Base-by-base conservation (phyloP, 2,329 filamentous ascomycete genomes). In the Parascedosporium putredinis region DNA sequence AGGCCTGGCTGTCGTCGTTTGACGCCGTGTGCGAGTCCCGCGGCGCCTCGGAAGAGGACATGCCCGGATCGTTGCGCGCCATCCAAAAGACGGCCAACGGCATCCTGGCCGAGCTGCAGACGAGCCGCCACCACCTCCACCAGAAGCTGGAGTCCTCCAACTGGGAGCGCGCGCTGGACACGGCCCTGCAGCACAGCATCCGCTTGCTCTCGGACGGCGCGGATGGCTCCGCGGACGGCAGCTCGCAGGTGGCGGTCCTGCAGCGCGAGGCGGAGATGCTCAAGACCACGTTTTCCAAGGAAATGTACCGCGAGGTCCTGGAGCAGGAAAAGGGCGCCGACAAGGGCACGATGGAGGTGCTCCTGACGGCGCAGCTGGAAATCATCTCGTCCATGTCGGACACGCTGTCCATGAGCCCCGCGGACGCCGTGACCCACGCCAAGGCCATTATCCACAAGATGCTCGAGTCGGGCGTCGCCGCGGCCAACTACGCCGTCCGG, bases 341-440 rank as follows among this genome's bases (percentile, higher is more conserved):
- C 61, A 79, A 83, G 18, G 80, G 78, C 16, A 79, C 86, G 55
- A 75, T 95, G 59, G 90, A 96, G 65, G 78, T 87, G 46, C 75
- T 98, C 50, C 77, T 97, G 9, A 84, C 86, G 49, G 88, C 91
- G 10, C 91, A 97, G 59, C 95, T 98, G 57, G 90, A 96, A 59
- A 91, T 90, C 2, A 78, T 97, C 53, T 74, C 87, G 4, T 88
- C 89, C 1, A 78, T 98, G 49, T 81, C 84, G 50, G 86, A 88
- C 56, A 87, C 93, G 22, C 78, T 91, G 57, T 73, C 78, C 31
- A 88, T 97, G 82, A 84, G 77, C 51, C 88, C 95, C 62, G 80
- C 84, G 29, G 84, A 94, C 54, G 93, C 91, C 1, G 77, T 96
- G 2, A 73, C 83, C 14, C 83, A 86, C 50, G 93, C 90, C 23